These are phyloP conservation scores for Zancudomyces culisetae DNA, from an alignment of 371 early-diverging fungal species.

Conservation along the genomic window DNA sequence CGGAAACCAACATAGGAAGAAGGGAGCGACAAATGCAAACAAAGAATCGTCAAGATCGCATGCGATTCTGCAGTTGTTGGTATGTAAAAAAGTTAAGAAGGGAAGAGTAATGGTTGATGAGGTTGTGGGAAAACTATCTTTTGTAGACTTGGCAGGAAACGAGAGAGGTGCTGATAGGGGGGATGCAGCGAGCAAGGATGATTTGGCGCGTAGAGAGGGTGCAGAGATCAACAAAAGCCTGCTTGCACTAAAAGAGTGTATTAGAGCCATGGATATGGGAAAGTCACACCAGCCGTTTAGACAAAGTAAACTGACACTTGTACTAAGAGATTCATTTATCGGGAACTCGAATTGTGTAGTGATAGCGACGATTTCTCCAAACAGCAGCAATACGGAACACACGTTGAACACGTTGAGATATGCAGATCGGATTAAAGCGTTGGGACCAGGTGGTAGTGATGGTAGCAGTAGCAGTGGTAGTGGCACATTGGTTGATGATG, in stretches of 20 bases:
- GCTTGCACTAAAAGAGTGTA: slow-evolving; percentile 92
- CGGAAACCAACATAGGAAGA: slow-evolving; percentile 71
- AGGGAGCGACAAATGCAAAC: slow-evolving; percentile 91
- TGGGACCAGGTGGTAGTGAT: slow-evolving; percentile 8
- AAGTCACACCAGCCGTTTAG: slow-evolving; percentile 90
- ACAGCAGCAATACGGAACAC: slow-evolving; percentile 82
- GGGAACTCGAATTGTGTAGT: slow-evolving; percentile 93
- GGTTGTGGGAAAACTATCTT: slow-evolving; percentile 65
- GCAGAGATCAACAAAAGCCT: slow-evolving; percentile 97
- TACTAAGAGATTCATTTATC: slow-evolving; percentile 93
- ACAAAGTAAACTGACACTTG: slow-evolving; percentile 93
- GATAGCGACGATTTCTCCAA: slow-evolving; percentile 93
- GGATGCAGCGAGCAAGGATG: slow-evolving; percentile 44
- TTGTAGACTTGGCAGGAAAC: slow-evolving; percentile 97
- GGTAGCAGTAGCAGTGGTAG: slow-evolving; percentile 1
- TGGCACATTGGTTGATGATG: slow-evolving; percentile 12
- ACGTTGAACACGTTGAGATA: slow-evolving; percentile 96
- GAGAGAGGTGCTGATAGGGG: slow-evolving; percentile 97
- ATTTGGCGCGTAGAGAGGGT: slow-evolving; percentile 90
- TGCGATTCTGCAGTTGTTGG: slow-evolving; percentile 86
- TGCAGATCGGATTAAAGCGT: slow-evolving; percentile 86
- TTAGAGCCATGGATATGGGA: slow-evolving; percentile 86
- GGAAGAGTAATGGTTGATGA: slow-evolving; percentile 27
- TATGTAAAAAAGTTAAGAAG: slow-evolving; percentile 49
- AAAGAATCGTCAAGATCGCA: slow-evolving; percentile 92